phyloP scores from a whole-genome alignment of 331 rosid genomes.

The Acacia concinna region DNA sequence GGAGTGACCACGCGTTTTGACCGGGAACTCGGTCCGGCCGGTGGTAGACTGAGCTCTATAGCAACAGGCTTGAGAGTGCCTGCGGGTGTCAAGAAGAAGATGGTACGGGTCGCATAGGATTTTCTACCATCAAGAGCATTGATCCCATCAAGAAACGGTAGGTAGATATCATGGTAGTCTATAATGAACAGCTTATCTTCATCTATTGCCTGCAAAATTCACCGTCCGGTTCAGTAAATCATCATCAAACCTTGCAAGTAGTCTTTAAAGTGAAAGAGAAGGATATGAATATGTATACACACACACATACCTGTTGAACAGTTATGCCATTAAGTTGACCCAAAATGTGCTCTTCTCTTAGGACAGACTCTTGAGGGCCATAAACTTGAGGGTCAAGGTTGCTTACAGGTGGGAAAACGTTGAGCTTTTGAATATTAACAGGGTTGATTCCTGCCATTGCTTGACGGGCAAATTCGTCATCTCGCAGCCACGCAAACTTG shows the following conservation, averaged over 20 bases:
- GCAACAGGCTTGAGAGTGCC: slow-evolving; percentile 86
- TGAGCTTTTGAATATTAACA: slow-evolving; percentile 60
- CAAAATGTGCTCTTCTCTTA: slow-evolving; percentile 69
- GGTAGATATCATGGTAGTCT: slow-evolving; percentile 72
- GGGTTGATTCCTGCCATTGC: slow-evolving; percentile 84
- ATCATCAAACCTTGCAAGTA: not conserved
- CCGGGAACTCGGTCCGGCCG: slow-evolving; percentile 49
- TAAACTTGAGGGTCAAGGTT: slow-evolving; percentile 66
- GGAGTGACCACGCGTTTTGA: slow-evolving; percentile 63
- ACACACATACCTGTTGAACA: slow-evolving; percentile 55
- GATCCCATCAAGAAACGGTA: slow-evolving; percentile 73
- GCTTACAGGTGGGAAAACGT: slow-evolving; percentile 81
- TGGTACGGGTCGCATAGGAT: slow-evolving; percentile 77
- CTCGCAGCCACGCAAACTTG: slow-evolving; percentile 80
- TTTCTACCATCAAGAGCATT: slow-evolving; percentile 78
- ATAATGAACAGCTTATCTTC: slow-evolving; percentile 68
- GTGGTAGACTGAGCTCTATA: slow-evolving; percentile 80
- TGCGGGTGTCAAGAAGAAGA: slow-evolving; percentile 56
- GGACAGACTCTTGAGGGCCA: slow-evolving; percentile 67
- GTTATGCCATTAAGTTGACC: slow-evolving; percentile 78
- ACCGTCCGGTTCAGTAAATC: too few species aligned
- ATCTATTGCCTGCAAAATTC: slow-evolving; percentile 54
- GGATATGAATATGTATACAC: not conserved
- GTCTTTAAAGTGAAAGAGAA: not conserved
- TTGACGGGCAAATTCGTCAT: slow-evolving; percentile 89